phyloP scores from a whole-genome alignment of 495 filamentous ascomycete genomes.

The Neurospora pannonica region DNA sequence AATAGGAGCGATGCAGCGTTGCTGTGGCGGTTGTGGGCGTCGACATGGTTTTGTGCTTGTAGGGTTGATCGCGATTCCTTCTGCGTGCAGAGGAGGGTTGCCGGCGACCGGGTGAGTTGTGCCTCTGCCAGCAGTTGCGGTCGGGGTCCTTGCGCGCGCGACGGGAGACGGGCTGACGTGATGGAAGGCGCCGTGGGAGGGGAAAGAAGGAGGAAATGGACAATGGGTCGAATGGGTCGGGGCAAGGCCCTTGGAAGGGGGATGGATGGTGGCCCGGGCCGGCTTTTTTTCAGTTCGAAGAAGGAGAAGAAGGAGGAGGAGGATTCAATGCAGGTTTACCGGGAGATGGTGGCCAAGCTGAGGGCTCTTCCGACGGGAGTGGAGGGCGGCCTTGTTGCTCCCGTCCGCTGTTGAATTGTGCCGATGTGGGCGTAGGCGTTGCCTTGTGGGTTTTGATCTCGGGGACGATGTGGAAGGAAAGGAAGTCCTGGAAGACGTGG shows the following conservation, averaged over 20 bases:
- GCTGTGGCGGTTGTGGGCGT: constrained; percentile 75
- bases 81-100: not conserved
- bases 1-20: constrained; percentile 63
- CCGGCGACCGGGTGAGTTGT: not conserved
- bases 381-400: not conserved
- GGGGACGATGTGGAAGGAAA: not conserved
- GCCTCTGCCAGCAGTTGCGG: not conserved
- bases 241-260: not conserved
- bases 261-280: not conserved
- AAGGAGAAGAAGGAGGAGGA: not conserved
- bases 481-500: not conserved
- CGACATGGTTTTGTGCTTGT: constrained; percentile 51
- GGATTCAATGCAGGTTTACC: not conserved
- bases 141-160: not conserved
- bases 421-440: not conserved
- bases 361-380: not conserved
- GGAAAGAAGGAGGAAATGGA: not conserved
- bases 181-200: not conserved
- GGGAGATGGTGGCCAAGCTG: not conserved
- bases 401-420: not conserved
- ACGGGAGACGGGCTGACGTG: not conserved
- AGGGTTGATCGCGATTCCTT: not conserved
- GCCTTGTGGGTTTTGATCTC: not conserved
- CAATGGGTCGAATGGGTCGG: not conserved
- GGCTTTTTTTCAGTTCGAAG: not conserved